Conservation (phyloP, 306 rosid species). For the Cotoneaster glaucophyllus region DNA sequence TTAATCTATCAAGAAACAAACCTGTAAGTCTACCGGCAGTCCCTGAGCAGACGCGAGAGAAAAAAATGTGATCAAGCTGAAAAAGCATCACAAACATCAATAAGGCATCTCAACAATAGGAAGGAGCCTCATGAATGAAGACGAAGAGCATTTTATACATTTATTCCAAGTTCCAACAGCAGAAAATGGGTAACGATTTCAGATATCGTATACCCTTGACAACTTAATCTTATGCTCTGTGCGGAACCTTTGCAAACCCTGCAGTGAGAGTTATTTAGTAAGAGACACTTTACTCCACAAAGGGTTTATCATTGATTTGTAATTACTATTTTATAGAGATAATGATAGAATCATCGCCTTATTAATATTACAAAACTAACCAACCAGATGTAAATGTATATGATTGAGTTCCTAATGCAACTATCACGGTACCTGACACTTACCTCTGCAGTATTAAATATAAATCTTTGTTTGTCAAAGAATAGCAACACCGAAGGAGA, state of each 20-base stretch:
- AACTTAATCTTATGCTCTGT: constrained; percentile 76
- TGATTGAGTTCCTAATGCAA: neutral
- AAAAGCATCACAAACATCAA: constrained; percentile 17
- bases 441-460: constrained; percentile 93
- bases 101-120: neutral
- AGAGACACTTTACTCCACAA: neutral
- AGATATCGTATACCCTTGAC: constrained; percentile 51
- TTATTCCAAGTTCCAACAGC: neutral
- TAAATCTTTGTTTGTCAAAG: constrained; percentile 82
- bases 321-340: neutral
- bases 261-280: constrained; percentile 10
- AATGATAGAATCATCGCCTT: neutral
- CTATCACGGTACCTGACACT: neutral
- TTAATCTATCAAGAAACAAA: constrained; percentile 23
- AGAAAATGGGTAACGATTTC: neutral
- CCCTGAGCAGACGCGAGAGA: constrained; percentile 89
- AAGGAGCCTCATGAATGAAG: constrained; percentile 10
- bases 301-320: neutral
- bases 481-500: constrained; percentile 80
- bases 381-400: neutral
- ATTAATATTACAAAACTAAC: neutral
- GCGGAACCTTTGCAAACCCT: constrained; percentile 87
- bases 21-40: constrained; percentile 98
- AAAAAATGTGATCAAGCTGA: constrained; percentile 89
- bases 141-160: neutral